Percentiles rank a stretch among this genome's conserved stretches.
Conservation (phyloP, 768 basidiomycete genomes). For the Leccinellum rugosiceps region DNA sequence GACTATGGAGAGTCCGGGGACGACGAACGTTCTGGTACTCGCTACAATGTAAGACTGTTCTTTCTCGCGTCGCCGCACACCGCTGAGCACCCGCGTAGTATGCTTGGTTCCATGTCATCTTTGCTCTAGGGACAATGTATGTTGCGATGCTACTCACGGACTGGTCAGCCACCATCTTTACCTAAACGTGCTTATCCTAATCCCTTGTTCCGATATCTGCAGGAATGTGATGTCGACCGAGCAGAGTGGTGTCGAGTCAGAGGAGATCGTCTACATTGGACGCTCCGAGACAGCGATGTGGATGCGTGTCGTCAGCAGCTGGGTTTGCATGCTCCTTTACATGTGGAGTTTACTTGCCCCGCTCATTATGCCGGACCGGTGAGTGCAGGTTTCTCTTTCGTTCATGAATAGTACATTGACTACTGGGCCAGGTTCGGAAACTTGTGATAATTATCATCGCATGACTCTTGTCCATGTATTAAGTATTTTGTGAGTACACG, state of each 20-base stretch:
- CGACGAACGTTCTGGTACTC: conserved; percentile 90
- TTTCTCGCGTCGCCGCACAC: neutral
- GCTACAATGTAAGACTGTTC: conserved; percentile 74
- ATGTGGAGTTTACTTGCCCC: conserved; percentile 89
- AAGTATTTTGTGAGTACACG: neutral
- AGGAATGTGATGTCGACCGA: conserved; percentile 75
- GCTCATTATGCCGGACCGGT: conserved; percentile 88
- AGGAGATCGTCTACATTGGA: conserved; percentile 84
- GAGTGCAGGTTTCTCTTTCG: conserved; percentile 24
- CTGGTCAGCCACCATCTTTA: conserved; percentile 64
- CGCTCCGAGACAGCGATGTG: conserved; percentile 97
- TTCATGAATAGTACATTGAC: conserved; percentile 4
- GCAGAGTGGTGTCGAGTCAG: conserved; percentile 47
- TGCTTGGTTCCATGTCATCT: conserved; percentile 98
- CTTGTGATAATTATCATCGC: conserved; percentile 6
- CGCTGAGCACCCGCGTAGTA: conserved; percentile 52
- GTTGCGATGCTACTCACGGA: conserved; percentile 96
- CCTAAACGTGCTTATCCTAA: neutral
- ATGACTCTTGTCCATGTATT: neutral
- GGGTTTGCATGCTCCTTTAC: conserved; percentile 87
- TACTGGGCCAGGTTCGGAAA: conserved; percentile 23
- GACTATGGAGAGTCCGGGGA: conserved; percentile 74
- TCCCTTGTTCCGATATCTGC: conserved; percentile 3
- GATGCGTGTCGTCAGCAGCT: conserved; percentile 96
- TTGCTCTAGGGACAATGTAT: conserved; percentile 95